phyloP scores from a whole-genome alignment of 768 basidiomycete species.

The Chalciporus piperatus region DNA sequence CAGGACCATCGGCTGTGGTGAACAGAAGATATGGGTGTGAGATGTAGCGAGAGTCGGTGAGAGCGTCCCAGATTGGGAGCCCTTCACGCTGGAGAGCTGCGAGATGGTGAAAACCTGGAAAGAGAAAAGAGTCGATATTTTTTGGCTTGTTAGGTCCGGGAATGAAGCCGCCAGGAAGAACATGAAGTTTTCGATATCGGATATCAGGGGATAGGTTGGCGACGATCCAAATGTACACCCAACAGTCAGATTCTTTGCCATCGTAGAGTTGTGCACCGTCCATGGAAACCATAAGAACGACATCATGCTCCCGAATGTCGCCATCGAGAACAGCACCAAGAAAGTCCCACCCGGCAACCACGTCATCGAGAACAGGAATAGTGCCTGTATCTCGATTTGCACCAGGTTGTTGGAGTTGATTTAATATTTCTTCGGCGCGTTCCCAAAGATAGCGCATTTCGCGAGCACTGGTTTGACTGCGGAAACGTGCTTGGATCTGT shows the following conservation, averaged over 20 bases:
- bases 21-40: conserved; percentile 16
- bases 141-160: conserved; percentile 34
- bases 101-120: conserved; percentile 29
- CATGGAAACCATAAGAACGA: conserved; percentile 34
- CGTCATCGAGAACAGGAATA: neutral
- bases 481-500: neutral
- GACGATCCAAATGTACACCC: conserved; percentile 36
- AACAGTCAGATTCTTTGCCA: conserved; percentile 14
- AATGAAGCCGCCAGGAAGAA: conserved; percentile 15
- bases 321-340: conserved; percentile 6
- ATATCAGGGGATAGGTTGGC: conserved; percentile 23
- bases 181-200: conserved; percentile 9
- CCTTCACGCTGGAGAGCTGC: conserved; percentile 27
- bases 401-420: too few relatives aligned
- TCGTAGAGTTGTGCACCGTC: conserved; percentile 42
- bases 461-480: neutral
- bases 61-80: conserved; percentile 33
- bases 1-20: conserved; percentile 29
- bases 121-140: conserved; percentile 31
- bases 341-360: conserved; percentile 6
- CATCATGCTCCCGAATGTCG: conserved; percentile 18
- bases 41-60: conserved; percentile 4
- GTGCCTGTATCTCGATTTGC: too few relatives aligned
- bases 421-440: too few relatives aligned
- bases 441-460: neutral